Evolutionary conservation across 495 filamentous ascomycete genomes (phyloP), one percentile per base, ranked within the genome.

Genomic region (Aspergillus kassunensis): DNA sequence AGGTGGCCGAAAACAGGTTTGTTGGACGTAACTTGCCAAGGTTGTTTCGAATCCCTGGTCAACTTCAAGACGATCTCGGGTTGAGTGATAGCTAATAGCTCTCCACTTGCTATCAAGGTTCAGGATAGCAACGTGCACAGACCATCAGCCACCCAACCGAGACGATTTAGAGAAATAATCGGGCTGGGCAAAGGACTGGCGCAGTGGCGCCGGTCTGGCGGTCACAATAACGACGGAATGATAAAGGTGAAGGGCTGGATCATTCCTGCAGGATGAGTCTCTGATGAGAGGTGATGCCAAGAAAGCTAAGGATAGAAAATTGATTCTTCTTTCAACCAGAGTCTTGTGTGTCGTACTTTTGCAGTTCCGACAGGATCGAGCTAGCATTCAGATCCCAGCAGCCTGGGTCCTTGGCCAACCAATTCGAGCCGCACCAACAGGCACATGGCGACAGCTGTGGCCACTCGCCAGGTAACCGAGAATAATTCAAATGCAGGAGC

Each of bases 111-210:
- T 23, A n/a, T 23, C 19, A 40, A 23, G 19, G 18, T 40, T 23
- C 19, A 21, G 9, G 25, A 31, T 18, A 42, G 24, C 15, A 31
- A 41, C 18, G 40, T 19, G 20, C 18, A 25, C 31, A 35, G 41
- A 29, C 33, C 20, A 52, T 44, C 20, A 18, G 6, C 37, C 37
- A 52, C 30, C 47, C 40, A 44, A 29, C 37, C 21, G 6, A n/a
- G 41, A 23, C 2, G 21, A 23, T 44, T 30, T 31, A 53, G 42
- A 45, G 40, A 46, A 53, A 45, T 46, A 46, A 40, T 42, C 42
- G 51, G 51, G 33, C 51, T 53, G 34, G 51, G 51, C 51, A 53
- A n/a, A n/a, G n/a, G n/a, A n/a, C n/a, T n/a, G n/a, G n/a, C n/a
- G n/a, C n/a, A n/a, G n/a, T n/a, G n/a, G n/a, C n/a, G n/a, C n/a